Evolutionary conservation across 2,329 filamentous ascomycete genomes (phyloP).

Genomic region (Tetracladium maxilliforme): DNA sequence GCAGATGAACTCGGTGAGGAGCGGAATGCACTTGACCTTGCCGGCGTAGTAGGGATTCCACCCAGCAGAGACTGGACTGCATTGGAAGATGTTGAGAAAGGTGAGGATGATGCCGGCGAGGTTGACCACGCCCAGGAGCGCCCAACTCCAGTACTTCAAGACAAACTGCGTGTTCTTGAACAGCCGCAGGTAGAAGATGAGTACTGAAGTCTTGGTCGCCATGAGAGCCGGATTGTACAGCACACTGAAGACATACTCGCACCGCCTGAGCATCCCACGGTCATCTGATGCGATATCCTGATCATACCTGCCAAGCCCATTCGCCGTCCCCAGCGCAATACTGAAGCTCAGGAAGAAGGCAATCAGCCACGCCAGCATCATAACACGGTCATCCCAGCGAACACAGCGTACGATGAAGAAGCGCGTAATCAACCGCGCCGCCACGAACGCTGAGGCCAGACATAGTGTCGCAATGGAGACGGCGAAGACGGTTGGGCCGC

Average conservation of each 20-base stretch:
- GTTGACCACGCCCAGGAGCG: conserved; percentile 65
- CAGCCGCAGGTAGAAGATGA: conserved; percentile 78
- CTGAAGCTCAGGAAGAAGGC: conserved; percentile 53
- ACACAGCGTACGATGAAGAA: conserved; percentile 57
- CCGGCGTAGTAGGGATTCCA: conserved; percentile 30
- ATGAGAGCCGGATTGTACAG: conserved; percentile 76
- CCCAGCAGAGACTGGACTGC: conserved; percentile 55
- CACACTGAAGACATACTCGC: conserved; percentile 50
- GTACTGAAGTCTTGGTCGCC: conserved; percentile 83
- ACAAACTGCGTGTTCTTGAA: conserved; percentile 63
- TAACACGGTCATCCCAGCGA: conserved; percentile 67
- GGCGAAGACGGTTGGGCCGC: conserved; percentile 48
- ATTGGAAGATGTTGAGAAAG: conserved; percentile 79
- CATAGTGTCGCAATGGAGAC: conserved; percentile 57
- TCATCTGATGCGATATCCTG: conserved; percentile 35
- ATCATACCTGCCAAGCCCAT: conserved; percentile 57
- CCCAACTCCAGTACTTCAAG: conserved; percentile 71
- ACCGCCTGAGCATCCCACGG: conserved; percentile 34
- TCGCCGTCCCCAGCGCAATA: conserved; percentile 46
- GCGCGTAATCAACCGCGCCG: conserved; percentile 58
- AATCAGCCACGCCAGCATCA: conserved; percentile 64
- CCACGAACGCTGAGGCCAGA: conserved; percentile 61
- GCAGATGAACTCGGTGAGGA: conserved; percentile 49
- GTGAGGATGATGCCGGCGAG: conserved; percentile 65
- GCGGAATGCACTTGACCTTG: conserved; percentile 25